Evolutionary conservation across 1,139 yeast species (phyloP).

Genomic region (Protomyces macrosporus): DNA sequence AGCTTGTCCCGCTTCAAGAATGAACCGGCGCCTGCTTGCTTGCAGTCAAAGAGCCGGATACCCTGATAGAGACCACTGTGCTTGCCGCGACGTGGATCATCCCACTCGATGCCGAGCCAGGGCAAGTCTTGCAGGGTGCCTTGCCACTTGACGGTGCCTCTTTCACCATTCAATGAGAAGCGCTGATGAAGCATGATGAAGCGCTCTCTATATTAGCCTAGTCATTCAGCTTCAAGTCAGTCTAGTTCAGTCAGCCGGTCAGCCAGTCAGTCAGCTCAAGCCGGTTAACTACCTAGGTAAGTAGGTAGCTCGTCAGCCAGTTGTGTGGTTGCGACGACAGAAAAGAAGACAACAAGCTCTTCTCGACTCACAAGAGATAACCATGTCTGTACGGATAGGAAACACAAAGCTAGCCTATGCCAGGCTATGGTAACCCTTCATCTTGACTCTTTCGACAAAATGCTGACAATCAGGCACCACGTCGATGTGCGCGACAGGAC

Average conservation of each 20-base stretch:
- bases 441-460: too few relatives aligned
- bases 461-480: constrained; percentile 63
- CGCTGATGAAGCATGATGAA: constrained; percentile 20
- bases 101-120: constrained; percentile 94
- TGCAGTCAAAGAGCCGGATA: constrained; percentile 44
- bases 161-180: constrained; percentile 45
- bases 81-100: constrained; percentile 53
- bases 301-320: neutral
- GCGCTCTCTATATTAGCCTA: neutral
- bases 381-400: constrained; percentile 24
- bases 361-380: neutral
- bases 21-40: constrained; percentile 6
- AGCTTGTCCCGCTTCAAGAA: constrained; percentile 16
- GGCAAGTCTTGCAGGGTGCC: constrained; percentile 48
- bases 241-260: neutral
- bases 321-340: neutral
- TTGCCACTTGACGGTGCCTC: constrained; percentile 59
- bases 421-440: constrained; percentile 7
- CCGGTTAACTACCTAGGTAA: neutral
- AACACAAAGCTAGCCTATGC: constrained; percentile 17
- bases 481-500: constrained; percentile 84
- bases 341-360: neutral
- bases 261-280: neutral
- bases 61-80: constrained; percentile 52
- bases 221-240: neutral